Base-by-base conservation (phyloP, 495 filamentous ascomycete species). In the Penicillium silybi region DNA sequence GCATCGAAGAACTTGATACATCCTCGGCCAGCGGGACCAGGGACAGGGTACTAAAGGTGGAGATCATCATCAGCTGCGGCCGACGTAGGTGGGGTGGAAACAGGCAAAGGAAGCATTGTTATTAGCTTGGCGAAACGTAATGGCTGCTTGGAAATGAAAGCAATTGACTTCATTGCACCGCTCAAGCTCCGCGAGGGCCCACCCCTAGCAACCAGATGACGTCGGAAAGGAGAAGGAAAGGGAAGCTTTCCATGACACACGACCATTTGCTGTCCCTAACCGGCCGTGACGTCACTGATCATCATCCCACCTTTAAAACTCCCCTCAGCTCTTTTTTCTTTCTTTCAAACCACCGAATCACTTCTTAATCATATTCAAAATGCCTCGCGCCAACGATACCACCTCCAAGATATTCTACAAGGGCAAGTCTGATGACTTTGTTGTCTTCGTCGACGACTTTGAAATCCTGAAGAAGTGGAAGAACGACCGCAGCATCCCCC, bases 331-430 rank as follows among this genome's bases (percentile, higher is more conserved):
- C 25, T 20, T 42, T 39, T 23, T 38, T 42, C 34, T 9, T 40
- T 45, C n/a, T 27, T 22, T 53, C 44, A 50, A 50, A n/a, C 40
- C 41, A 50, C 22, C 23, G 22, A 40, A 32, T 20, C 18, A 44
- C 26, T 42, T 26, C 39, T 32, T 17, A 39, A 47, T n/a, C 15
- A 15, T 61, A 76, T 40, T 47, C 64, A 78, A 43, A 42, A 96
- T 92, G 88, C 64, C 86, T 71, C 87, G 89, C 66, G 90, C 85
- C 75, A 90, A 91, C 78, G 81, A 79, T 46, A 62, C 67, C 44
- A 79, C 84, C 64, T 73, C 73, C 75, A 97, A 95, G 77, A 81
- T 96, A 72, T 84, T 95, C 84, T 92, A 85, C 85, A 88, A 91
- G 78, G 92, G 93, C 77, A 73, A 77, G 47, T 78, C 81, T 19